These are phyloP conservation scores for Hypocrella siamensis DNA, from an alignment of 2,329 filamentous ascomycete species.

Conservation along the genomic window DNA sequence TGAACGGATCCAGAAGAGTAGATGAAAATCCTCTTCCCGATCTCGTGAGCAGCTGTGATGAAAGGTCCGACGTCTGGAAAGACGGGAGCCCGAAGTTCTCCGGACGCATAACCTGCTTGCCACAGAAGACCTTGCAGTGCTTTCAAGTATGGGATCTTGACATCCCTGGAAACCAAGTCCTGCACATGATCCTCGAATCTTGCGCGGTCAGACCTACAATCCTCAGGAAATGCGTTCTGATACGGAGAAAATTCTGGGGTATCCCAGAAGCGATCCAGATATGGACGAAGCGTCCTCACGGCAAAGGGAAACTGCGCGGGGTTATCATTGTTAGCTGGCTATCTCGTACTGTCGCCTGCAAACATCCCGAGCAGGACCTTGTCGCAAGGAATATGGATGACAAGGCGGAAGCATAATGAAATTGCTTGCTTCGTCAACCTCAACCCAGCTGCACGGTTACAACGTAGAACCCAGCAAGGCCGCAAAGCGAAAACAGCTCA, in stretches of 20 bases:
- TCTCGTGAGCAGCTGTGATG: conserved; percentile 40
- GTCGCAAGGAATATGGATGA: neutral
- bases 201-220: conserved; percentile 40
- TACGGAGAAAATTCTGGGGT: conserved; percentile 48
- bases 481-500: too few species aligned
- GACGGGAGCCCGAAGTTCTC: conserved; percentile 54
- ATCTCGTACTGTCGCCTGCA: too few species aligned
- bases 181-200: conserved; percentile 51
- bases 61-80: conserved; percentile 58
- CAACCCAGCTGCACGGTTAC: too few species aligned
- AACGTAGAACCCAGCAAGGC: too few species aligned
- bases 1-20: conserved; percentile 71
- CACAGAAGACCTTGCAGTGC: conserved; percentile 67
- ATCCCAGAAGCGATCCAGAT: conserved; percentile 53
- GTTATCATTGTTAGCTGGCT: neutral
- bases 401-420: neutral
- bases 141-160: conserved; percentile 67
- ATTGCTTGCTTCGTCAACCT: conserved; percentile 3
- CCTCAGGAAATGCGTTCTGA: conserved; percentile 53
- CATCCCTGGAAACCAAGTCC: conserved; percentile 54
- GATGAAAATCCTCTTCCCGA: conserved; percentile 49
- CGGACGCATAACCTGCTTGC: conserved; percentile 56
- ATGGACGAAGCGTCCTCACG: conserved; percentile 45
- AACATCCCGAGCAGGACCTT: too few species aligned
- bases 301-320: conserved; percentile 58